phyloP scores from a whole-genome alignment of 768 basidiomycete species.

The Calvatia gigantea region DNA sequence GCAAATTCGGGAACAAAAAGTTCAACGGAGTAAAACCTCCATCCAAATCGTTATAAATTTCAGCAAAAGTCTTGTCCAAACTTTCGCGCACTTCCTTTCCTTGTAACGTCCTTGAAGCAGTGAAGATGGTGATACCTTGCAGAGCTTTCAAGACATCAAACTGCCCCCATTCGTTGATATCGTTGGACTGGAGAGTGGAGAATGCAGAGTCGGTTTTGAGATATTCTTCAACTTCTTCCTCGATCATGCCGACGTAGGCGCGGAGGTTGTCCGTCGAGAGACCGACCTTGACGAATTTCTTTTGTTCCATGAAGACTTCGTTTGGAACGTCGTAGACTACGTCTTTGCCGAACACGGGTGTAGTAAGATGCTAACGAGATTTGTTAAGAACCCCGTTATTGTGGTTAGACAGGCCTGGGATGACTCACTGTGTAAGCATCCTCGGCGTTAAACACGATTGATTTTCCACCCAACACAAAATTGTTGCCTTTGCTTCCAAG shows the following conservation, averaged over 20 bases:
- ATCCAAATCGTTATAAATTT: slow-evolving; percentile 85
- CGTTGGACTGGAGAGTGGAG: slow-evolving; percentile 54
- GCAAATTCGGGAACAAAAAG: slow-evolving; percentile 92
- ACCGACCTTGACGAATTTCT: slow-evolving; percentile 96
- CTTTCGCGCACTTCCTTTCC: slow-evolving; percentile 81
- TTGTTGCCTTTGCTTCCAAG: slow-evolving; percentile 92
- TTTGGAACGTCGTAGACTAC: slow-evolving; percentile 98
- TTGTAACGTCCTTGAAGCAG: slow-evolving; percentile 91
- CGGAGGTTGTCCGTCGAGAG: slow-evolving; percentile 90
- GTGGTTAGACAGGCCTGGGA: background rate
- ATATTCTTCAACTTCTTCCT: slow-evolving; percentile 71
- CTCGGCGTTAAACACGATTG: slow-evolving; percentile 89
- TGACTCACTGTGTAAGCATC: slow-evolving; percentile 85
- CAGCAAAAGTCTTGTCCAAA: slow-evolving; percentile 82
- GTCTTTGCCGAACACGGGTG: slow-evolving; percentile 94
- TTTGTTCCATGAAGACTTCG: slow-evolving; percentile 97
- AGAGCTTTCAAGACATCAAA: slow-evolving; percentile 74
- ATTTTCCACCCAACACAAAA: slow-evolving; percentile 91
- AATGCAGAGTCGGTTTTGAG: slow-evolving; percentile 65
- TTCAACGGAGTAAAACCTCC: slow-evolving; percentile 96
- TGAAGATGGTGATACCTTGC: slow-evolving; percentile 91
- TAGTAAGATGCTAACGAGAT: slow-evolving; percentile 71
- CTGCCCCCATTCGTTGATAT: slow-evolving; percentile 72
- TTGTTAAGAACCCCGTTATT: background rate
- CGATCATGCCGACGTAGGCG: slow-evolving; percentile 78